Evolutionary conservation across 495 filamentous ascomycete species (phyloP).

Genomic region (Rusavskia elegans): DNA sequence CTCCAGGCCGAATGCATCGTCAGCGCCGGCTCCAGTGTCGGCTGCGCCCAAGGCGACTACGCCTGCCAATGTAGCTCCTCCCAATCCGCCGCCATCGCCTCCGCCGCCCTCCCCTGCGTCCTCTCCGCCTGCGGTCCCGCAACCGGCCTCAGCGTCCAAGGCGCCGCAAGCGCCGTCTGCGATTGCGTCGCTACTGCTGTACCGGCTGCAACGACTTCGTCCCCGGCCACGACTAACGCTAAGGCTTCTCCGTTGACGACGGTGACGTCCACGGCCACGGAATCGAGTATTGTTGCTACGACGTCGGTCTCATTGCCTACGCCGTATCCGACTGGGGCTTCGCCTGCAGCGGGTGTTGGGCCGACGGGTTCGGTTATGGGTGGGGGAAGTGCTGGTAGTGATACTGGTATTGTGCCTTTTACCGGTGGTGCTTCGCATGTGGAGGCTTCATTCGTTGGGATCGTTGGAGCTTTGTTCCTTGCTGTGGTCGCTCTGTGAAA

Average conservation of each 20-base stretch:
- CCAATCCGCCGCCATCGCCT: conserved; percentile 9
- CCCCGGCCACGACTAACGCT: conserved; percentile 1
- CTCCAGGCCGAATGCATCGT: conserved; percentile 5
- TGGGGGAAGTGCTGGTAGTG: neutral
- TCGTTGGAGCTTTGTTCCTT: neutral
- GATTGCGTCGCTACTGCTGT: conserved; percentile 7
- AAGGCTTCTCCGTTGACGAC: neutral
- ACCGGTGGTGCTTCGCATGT: conserved; percentile 3
- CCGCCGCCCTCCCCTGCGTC: conserved; percentile 7
- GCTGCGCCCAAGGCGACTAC: conserved; percentile 10
- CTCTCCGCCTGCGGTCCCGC: conserved; percentile 8
- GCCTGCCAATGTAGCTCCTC: conserved; percentile 10
- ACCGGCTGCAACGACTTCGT: neutral
- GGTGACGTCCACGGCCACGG: neutral
- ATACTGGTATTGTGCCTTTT: conserved; percentile 2
- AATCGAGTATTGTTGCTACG: neutral
- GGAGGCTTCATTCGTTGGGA: neutral
- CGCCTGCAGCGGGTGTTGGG: neutral
- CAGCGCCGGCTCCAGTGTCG: conserved; percentile 5
- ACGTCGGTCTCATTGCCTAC: neutral
- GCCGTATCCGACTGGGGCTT: neutral
- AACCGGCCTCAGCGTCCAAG: conserved; percentile 7
- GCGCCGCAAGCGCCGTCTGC: conserved; percentile 10
- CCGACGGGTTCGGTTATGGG: neutral
- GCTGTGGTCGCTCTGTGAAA: conserved; percentile 1